Base-by-base conservation (phyloP, 2,329 filamentous ascomycete genomes). In the Xylariaceae sp. region DNA sequence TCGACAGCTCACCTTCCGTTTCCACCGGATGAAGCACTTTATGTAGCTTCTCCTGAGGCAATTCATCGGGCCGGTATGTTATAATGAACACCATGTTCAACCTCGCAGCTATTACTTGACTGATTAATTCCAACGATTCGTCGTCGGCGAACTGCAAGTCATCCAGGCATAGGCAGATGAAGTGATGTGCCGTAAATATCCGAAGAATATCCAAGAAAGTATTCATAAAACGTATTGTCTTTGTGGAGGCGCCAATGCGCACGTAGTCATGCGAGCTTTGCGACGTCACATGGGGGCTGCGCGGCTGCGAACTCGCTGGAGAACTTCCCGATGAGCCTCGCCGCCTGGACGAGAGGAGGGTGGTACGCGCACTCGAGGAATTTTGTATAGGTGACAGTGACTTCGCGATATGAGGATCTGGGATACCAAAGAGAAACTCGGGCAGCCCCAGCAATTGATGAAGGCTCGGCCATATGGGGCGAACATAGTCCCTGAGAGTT, bases 101-200 rank as follows among this genome's bases (percentile, higher is more conserved):
- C 64, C 88, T 88, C 1, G 88, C 86, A 54, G 82, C 80, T 57
- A 96, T 85, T 55, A 97, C 91, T 67, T 92, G 88, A 13, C 87
- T 83, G 45, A 97, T 87, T 55, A 97, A 78, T 59, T 96, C 90
- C 52, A 94, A 76, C 11, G 89, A 94, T 72, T 97, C 93, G 30
- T 88, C 84, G 70, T 97, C 93, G 5, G 92, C 91, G 72, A 91
- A 94, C 67, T 97, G 92, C 37, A 97, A 76, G 73, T 97, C 93
- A 69, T 97, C 93, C 34, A 97, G 76, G 67, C 87, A 92, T 66
- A 96, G 87, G 69, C 90, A 95, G 56, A 96, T 92, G 67, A 96
- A 86, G 67, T 92, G 94, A 71, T 92, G 87, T 17, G 87, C 81
- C 0, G 90, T 88, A 57, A 97, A 86, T 48, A 95, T 84, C 55